Evolutionary conservation across 352 stramenopile species (phyloP).

Genomic region (Phytophthora pini): DNA sequence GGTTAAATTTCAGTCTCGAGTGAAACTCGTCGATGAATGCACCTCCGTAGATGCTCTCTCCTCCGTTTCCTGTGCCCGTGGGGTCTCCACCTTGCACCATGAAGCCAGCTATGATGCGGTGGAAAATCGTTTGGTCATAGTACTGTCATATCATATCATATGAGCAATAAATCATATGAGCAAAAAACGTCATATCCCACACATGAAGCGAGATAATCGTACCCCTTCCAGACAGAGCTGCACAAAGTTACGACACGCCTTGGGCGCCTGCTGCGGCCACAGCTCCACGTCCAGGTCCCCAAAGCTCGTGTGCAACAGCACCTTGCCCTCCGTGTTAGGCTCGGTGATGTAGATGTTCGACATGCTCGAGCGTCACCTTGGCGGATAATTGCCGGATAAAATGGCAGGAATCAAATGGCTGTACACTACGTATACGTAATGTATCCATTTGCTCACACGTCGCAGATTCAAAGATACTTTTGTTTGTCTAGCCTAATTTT

Average conservation of each 20-base stretch:
- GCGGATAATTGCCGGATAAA: not conserved
- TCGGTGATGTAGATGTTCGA: slow-evolving; percentile 98
- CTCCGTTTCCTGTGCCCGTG: slow-evolving; percentile 85
- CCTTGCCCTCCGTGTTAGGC: slow-evolving; percentile 94
- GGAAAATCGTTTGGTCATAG: slow-evolving; percentile 97
- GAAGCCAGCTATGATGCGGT: slow-evolving; percentile 95
- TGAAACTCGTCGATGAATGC: slow-evolving; percentile 94
- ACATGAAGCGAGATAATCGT: slow-evolving; percentile 1
- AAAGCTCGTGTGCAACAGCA: slow-evolving; percentile 97
- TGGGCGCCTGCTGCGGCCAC: slow-evolving; percentile 96
- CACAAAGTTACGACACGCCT: slow-evolving; percentile 94
- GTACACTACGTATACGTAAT: not conserved
- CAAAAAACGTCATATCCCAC: slow-evolving; percentile 1
- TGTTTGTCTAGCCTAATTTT: not conserved
- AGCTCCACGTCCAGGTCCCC: slow-evolving; percentile 98
- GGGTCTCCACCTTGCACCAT: slow-evolving; percentile 96
- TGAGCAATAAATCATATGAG: not conserved
- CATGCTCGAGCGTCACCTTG: slow-evolving; percentile 64
- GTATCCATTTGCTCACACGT: slow-evolving; percentile 4
- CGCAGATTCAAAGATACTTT: not conserved
- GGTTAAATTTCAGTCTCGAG: slow-evolving; percentile 95
- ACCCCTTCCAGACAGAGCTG: slow-evolving; percentile 91
- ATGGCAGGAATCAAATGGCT: slow-evolving; percentile 4
- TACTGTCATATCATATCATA: slow-evolving; percentile 64
- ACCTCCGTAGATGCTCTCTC: slow-evolving; percentile 77